These are phyloP conservation scores for Penicillium sp. DNA, from an alignment of 2,329 filamentous ascomycete species.

Conservation along the genomic window DNA sequence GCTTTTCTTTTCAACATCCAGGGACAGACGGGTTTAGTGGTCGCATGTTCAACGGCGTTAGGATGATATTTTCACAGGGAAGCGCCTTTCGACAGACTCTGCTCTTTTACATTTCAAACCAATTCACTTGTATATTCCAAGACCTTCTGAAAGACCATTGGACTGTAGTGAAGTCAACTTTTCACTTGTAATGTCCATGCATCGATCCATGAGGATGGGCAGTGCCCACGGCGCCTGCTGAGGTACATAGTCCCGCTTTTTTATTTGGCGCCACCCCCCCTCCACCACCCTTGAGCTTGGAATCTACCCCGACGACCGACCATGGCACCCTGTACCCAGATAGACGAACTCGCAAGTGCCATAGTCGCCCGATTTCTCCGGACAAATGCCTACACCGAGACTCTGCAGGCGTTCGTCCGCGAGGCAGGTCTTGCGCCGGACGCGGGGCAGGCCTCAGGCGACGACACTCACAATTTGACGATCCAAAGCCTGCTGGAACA, in stretches of 20 bases:
- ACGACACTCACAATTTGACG: slow-evolving; percentile 50
- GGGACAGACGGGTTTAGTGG: slow-evolving; percentile 1
- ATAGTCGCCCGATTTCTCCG: slow-evolving; percentile 48
- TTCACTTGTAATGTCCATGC: not conserved
- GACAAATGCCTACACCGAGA: slow-evolving; percentile 50
- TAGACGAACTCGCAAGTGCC: slow-evolving; percentile 32
- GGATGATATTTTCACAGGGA: slow-evolving; percentile 5
- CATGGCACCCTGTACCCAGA: slow-evolving; percentile 19
- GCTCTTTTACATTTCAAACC: slow-evolving; percentile 3
- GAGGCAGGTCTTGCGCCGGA: slow-evolving; percentile 58
- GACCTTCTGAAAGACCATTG: not conserved
- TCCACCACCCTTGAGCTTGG: not conserved
- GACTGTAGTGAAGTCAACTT: not conserved
- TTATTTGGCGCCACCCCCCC: slow-evolving; percentile 2
- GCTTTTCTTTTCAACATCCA: not conserved
- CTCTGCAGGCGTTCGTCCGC: slow-evolving; percentile 58
- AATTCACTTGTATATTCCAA: not conserved
- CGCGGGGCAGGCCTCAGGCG: slow-evolving; percentile 43
- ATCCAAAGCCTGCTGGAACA: slow-evolving; percentile 63
- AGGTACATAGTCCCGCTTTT: not conserved
- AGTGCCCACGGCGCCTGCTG: not conserved
- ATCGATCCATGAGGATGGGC: not conserved
- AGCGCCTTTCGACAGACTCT: slow-evolving; percentile 16
- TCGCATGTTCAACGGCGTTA: slow-evolving; percentile 23
- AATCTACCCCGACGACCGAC: not conserved